Conservation (phyloP, 2,329 filamentous ascomycete genomes). For the Fusarium ramigenum region DNA sequence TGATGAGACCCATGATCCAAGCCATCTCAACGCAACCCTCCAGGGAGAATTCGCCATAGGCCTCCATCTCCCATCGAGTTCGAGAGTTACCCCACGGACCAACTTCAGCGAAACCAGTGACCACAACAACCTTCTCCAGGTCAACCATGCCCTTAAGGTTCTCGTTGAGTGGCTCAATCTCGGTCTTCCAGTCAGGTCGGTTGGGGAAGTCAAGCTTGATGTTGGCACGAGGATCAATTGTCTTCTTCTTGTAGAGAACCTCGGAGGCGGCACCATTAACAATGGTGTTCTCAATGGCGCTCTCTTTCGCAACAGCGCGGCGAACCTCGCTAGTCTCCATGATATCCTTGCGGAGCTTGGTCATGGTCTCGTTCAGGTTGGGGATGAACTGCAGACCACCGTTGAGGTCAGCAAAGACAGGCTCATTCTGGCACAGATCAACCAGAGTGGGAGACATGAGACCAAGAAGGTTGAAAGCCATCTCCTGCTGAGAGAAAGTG, state of each 20-base stretch:
- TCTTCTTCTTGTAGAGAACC: conserved; percentile 92
- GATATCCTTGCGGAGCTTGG: conserved; percentile 89
- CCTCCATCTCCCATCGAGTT: conserved; percentile 99
- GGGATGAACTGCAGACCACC: conserved; percentile 97
- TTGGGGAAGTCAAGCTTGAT: conserved; percentile 96
- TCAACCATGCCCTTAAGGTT: conserved; percentile 98
- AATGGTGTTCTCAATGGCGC: conserved; percentile 94
- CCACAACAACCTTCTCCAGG: conserved; percentile 95
- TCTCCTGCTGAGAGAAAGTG: conserved; percentile 98
- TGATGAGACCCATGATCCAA: conserved; percentile 99
- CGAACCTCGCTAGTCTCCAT: conserved; percentile 95
- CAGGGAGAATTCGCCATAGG: conserved; percentile 93
- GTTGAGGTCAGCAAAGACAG: conserved; percentile 96
- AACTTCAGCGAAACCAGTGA: conserved; percentile 95
- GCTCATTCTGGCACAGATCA: conserved; percentile 93
- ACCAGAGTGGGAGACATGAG: conserved; percentile 95
- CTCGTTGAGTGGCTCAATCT: conserved; percentile 87
- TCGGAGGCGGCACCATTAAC: conserved; percentile 95
- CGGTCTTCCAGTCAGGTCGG: conserved; percentile 89
- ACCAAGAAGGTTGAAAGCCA: conserved; percentile 98
- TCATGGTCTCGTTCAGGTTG: conserved; percentile 94
- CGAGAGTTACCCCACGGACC: conserved; percentile 98
- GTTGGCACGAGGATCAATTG: conserved; percentile 92
- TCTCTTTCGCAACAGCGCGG: conserved; percentile 94
- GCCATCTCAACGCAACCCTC: conserved; percentile 99